Conservation (phyloP, 75 land plant species). For the Pinus albicaulis region DNA sequence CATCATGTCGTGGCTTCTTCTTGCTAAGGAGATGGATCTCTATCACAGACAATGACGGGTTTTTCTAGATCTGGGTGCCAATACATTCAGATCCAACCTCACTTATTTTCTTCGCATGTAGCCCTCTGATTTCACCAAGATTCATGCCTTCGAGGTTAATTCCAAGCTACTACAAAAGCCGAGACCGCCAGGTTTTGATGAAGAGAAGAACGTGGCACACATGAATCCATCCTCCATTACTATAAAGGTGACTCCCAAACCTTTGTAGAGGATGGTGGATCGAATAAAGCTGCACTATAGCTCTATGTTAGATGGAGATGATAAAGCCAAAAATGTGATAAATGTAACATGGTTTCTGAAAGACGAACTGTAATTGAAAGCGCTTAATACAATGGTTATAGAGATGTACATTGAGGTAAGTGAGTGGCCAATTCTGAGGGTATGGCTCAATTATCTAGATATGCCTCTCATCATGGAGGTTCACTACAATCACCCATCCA, state of each 20-base stretch:
- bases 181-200: slow-evolving; percentile 17
- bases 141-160: slow-evolving; percentile 47
- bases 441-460: slow-evolving; percentile 24
- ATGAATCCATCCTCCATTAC: slow-evolving; percentile 3
- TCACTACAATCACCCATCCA: too few species aligned
- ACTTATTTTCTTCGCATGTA: too few species aligned
- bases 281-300: slow-evolving; percentile 21
- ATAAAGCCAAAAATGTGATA: background rate
- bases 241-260: slow-evolving; percentile 17
- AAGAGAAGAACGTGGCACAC: slow-evolving; percentile 11
- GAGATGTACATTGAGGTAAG: slow-evolving; percentile 45
- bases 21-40: too few species aligned
- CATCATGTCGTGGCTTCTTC: slow-evolving; percentile 26
- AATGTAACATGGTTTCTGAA: slow-evolving; percentile 34
- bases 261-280: slow-evolving; percentile 31
- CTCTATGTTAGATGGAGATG: slow-evolving; percentile 17
- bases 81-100: slow-evolving; percentile 31
- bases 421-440: slow-evolving; percentile 34
- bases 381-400: slow-evolving; percentile 20
- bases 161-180: too few species aligned
- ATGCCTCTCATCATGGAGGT: too few species aligned
- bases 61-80: slow-evolving; percentile 23
- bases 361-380: slow-evolving; percentile 21
- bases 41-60: too few species aligned
- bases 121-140: slow-evolving; percentile 45